Evolutionary conservation across 129 eudicot species (phyloP).

Genomic region (Flaveria ramosissima): DNA sequence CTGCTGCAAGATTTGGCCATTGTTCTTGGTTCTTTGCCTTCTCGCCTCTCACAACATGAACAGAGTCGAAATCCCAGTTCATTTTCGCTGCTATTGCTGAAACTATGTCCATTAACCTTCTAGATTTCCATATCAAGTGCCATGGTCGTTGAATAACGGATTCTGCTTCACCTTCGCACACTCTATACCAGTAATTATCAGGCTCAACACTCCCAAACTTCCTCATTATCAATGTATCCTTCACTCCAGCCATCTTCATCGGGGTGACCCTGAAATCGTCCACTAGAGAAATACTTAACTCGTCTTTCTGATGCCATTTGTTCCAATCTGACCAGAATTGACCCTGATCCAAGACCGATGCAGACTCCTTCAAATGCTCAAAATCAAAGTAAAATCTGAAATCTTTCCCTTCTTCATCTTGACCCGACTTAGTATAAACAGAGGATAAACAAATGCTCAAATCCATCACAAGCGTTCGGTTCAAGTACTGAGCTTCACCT

Average conservation of each 20-base stretch:
- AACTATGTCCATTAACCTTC: slow-evolving; percentile 77
- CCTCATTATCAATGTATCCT: slow-evolving; percentile 76
- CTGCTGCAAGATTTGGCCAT: slow-evolving; percentile 82
- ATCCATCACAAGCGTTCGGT: slow-evolving; percentile 86
- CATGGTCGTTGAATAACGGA: slow-evolving; percentile 79
- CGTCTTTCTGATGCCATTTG: slow-evolving; percentile 66
- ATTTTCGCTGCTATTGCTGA: slow-evolving; percentile 66
- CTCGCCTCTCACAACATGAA: slow-evolving; percentile 87
- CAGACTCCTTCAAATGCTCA: slow-evolving; percentile 80
- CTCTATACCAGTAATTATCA: slow-evolving; percentile 90
- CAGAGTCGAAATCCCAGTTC: slow-evolving; percentile 94
- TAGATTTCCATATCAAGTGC: slow-evolving; percentile 85
- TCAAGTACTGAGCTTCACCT: slow-evolving; percentile 89
- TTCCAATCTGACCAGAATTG: slow-evolving; percentile 84
- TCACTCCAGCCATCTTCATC: slow-evolving; percentile 53
- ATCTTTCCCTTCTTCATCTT: slow-evolving; percentile 89
- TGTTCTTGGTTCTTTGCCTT: slow-evolving; percentile 63
- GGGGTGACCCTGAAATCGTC: slow-evolving; percentile 75
- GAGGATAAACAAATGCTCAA: slow-evolving; percentile 71
- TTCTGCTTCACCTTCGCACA: slow-evolving; percentile 88
- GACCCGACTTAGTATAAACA: slow-evolving; percentile 69
- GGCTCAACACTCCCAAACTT: slow-evolving; percentile 88
- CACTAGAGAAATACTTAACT: slow-evolving; percentile 57
- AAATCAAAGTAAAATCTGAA: slow-evolving; percentile 86
- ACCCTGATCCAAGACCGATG: slow-evolving; percentile 63